These are phyloP conservation scores for Salmacisia buchloeana DNA, from an alignment of 1,284 basidiomycete species.

Conservation along the genomic window DNA sequence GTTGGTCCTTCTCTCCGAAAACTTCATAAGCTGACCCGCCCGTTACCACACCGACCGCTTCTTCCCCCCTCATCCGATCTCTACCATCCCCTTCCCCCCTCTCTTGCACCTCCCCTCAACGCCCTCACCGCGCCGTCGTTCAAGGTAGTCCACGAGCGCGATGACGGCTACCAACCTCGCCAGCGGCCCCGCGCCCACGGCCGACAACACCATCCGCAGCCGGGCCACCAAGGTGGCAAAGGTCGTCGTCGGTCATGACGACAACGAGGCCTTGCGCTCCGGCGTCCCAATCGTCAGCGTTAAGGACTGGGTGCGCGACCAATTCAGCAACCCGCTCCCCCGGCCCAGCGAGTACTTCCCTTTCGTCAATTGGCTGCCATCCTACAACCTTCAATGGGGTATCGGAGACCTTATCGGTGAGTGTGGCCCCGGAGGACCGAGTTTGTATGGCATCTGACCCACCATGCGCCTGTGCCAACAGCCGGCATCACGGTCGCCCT, in stretches of 20 bases:
- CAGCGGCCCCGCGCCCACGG: not conserved
- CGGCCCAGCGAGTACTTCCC: conserved; percentile 41
- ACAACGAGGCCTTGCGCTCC: conserved; percentile 42
- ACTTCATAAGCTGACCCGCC: too few species aligned
- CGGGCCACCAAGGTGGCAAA: conserved; percentile 10
- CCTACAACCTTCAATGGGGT: conserved; percentile 51
- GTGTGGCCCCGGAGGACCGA: too few species aligned
- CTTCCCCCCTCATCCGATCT: too few species aligned
- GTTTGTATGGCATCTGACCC: too few species aligned
- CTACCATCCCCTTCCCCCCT: not conserved
- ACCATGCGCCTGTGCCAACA: too few species aligned
- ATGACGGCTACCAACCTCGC: conserved; percentile 4
- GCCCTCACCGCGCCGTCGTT: too few species aligned
- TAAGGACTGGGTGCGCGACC: conserved; percentile 33
- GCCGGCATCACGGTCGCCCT: conserved; percentile 52
- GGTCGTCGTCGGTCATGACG: conserved; percentile 37
- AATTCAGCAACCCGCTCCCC: conserved; percentile 39
- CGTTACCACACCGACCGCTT: too few species aligned
- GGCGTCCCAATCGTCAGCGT: conserved; percentile 47
- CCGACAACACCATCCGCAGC: not conserved
- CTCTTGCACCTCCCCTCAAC: not conserved
- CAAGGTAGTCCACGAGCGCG: not conserved
- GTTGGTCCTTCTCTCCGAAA: too few species aligned
- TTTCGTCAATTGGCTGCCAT: conserved; percentile 49
- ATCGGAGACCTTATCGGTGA: conserved; percentile 51